phyloP scores from a whole-genome alignment of 139 green algal genomes.

The Chara braunii region DNA sequence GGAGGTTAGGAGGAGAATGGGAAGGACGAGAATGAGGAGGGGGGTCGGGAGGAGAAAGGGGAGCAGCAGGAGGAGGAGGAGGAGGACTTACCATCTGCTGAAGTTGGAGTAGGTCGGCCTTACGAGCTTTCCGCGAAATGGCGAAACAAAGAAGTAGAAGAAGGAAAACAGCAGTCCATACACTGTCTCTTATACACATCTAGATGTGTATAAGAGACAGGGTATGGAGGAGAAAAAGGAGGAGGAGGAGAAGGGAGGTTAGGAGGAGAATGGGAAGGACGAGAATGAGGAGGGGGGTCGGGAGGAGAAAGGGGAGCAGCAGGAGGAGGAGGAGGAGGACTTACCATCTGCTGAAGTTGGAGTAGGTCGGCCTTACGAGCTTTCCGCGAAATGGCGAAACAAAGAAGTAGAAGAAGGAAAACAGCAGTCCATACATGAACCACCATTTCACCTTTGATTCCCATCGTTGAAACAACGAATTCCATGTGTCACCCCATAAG shows the following conservation, averaged over 20 bases:
- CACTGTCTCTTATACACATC: too few species aligned
- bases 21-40: too few species aligned
- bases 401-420: conserved; percentile 1
- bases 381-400: not conserved
- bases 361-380: conserved; percentile 47
- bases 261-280: too few species aligned
- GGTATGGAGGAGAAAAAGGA: too few species aligned
- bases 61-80: too few species aligned
- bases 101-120: conserved; percentile 70
- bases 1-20: too few species aligned
- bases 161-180: not conserved
- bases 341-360: conserved; percentile 70
- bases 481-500: not conserved
- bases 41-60: too few species aligned
- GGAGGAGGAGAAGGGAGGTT: too few species aligned
- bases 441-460: not conserved
- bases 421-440: not conserved
- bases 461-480: not conserved
- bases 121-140: not conserved
- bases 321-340: too few species aligned
- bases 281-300: too few species aligned
- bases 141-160: conserved; percentile 1
- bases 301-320: too few species aligned
- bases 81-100: conserved; percentile 57
- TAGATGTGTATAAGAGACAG: too few species aligned